Evolutionary conservation across 139 green algal species (phyloP), one percentile per base, ranked within the genome.

Genomic region (Volvox africanus): DNA sequence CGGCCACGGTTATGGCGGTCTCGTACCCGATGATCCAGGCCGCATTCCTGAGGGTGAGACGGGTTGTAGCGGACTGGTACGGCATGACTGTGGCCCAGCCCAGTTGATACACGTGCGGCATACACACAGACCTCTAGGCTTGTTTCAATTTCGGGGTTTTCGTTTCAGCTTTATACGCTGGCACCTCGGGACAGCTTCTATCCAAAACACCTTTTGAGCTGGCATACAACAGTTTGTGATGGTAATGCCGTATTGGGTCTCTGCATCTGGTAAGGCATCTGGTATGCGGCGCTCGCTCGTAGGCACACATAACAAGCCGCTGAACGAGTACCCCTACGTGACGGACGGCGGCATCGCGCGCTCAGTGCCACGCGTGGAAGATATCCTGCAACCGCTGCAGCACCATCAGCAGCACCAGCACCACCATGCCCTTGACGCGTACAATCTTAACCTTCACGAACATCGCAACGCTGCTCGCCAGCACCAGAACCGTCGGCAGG

Each of bases 41-140:
- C 61, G 69, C 76, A 2, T 91, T 86, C 36, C 90, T 81, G 85
- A 89, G 92, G 82, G 37, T 81, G 68, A n/a, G 30, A 79, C 67
- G 65, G 5, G 11, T 73, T 55, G 44, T 55, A 9, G 44, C 44
- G 44, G 44, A 5, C 44, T 55, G 44, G 9, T 55, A 9, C 44
- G 44, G 44, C 44, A 9, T 55, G 9, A 5, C 44, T 55, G 44
- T 55, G 9, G 44, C 44, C 44, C 44, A 55, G 44, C 9, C n/a
- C n/a, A n/a, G 44, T 55, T 55, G 44, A 55, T 55, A 55, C 44
- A 55, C 44, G 5, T 9, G 9, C 44, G 44, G 44, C 44, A 14
- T 55, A 55, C 9, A 9, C 44, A 55, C 44, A 14, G 9, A 55
- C 44, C 44, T 55, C 44, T 55, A 14, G 44, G 5, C 9, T 55